Base-by-base conservation (phyloP, 2,329 filamentous ascomycete species). In the Botrytis deweyae region DNA sequence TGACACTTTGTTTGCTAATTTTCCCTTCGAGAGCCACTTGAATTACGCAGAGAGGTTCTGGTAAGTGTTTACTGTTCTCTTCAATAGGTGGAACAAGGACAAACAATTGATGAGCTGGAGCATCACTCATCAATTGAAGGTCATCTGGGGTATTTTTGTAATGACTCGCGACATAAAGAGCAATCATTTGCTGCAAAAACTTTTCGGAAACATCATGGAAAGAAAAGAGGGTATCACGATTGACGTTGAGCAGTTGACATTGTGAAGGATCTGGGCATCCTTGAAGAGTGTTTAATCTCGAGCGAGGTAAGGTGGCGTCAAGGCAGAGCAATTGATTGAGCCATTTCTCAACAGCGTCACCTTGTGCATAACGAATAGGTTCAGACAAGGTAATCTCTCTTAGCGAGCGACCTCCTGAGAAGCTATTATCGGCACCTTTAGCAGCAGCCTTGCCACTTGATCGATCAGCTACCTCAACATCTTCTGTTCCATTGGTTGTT, bases 101-200 rank as follows among this genome's bases (percentile, higher is more conserved):
- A 80, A 96, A 99, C 10, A 99, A 88, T 82, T 98, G 95, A 83
- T 99, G 96, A 0, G 96, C 95, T 1, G 96, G 96, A 1, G 96
- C 96, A 83, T 99, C 96, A 75, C 94, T 97, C 94, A 99, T 97
- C 73, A 99, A 88, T 82, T 98, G 96, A n/a, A 99, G 87, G 80
- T 99, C 96, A 79, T 99, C 97, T 0, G 96, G 96, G 0, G 95
- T 94, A 84, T 99, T 99, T 84, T 98, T 98, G 87, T 99, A 98
- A 83, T 97, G 94, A 78, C 94, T 97, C 42, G 96, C 94, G 42
- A 99, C 97, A 79, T 98, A 99, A 3, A 99, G 88, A 0, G 95
- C 94, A 84, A 99, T 95, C 94, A 99, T 98, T 79, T 97, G 94
- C 82, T 99, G 96, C 72, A 99, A 85, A 84, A 99, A 98, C 81